Conservation (phyloP, 371 early-diverging fungal species). For the Parasitella parasitica region DNA sequence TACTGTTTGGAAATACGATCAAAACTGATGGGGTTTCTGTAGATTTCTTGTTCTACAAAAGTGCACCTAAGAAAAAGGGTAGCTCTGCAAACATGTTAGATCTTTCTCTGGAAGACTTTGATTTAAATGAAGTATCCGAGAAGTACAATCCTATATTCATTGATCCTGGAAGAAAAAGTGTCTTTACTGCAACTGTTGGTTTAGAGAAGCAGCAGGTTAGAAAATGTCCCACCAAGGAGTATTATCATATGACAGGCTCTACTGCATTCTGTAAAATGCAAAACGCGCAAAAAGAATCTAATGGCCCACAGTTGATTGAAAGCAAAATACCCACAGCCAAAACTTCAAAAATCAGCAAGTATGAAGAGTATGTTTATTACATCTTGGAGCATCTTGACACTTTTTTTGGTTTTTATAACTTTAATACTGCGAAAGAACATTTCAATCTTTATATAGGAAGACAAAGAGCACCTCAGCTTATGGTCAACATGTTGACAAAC, state of each 20-base stretch:
- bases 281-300: no score
- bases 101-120: not conserved
- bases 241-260: constrained; percentile 3
- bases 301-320: no score
- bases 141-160: not conserved
- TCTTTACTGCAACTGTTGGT: not conserved
- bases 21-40: not conserved
- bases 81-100: not conserved
- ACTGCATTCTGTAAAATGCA: not conserved
- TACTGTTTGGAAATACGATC: not conserved
- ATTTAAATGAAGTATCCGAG: not conserved
- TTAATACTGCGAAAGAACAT: no score
- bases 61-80: not conserved
- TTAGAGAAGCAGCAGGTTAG: no score
- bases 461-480: no score
- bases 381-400: not conserved
- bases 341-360: no score
- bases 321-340: no score
- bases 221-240: not conserved
- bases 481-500: no score
- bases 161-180: not conserved
- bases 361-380: not conserved
- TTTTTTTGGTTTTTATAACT: not conserved
- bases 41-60: not conserved
- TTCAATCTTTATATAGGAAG: no score